Evolutionary conservation across 2,329 filamentous ascomycete species (phyloP), one percentile per base, ranked within the genome.

Genomic region (Hymenoscyphus linearis): DNA sequence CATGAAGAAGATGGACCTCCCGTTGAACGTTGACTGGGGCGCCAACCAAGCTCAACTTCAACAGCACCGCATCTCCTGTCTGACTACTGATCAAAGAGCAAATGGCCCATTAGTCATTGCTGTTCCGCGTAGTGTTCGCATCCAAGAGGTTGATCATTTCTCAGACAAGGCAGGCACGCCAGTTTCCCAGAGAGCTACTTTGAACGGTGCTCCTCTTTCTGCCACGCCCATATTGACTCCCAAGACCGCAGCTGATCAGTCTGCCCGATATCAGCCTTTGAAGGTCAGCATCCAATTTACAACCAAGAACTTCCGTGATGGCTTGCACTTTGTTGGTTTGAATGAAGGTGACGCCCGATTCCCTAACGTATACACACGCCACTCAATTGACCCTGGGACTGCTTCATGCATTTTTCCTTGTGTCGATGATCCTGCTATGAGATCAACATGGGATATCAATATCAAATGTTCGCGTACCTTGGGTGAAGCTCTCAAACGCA

Each of bases 401-500:
- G 87, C 91, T 0, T 93, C 87, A 54, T 93, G 88, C 68, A 85
- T 98, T 27, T 99, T 99, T 70, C 95, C 95, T 0, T 98, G 95
- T 73, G 82, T 98, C 58, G 95, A 99, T 72, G 90, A 96, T 71
- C 85, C 89, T 26, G 86, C 86, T 36, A 87, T 90, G 61, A 84
- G 91, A 60, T 93, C 88, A 70, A 86, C 87, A 12, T 99, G 95
- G 90, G 91, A 92, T 61, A 82, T 99, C 56, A 90, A 90, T 1
- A 87, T 99, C 71, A 91, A 88, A 61, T 93, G 88, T 68, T 91
- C 93, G 12, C 85, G 89, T 57, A 96, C 93, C 0, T 79, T 99
- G 0, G 93, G 93, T 4, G 92, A 97, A 77, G 89, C 83, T 13
- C 78, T 88, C 16, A 72, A 70, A 63, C 47, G 77, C 76, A 67